phyloP scores from a whole-genome alignment of 164 flowering plant species.

The Piper betle region DNA sequence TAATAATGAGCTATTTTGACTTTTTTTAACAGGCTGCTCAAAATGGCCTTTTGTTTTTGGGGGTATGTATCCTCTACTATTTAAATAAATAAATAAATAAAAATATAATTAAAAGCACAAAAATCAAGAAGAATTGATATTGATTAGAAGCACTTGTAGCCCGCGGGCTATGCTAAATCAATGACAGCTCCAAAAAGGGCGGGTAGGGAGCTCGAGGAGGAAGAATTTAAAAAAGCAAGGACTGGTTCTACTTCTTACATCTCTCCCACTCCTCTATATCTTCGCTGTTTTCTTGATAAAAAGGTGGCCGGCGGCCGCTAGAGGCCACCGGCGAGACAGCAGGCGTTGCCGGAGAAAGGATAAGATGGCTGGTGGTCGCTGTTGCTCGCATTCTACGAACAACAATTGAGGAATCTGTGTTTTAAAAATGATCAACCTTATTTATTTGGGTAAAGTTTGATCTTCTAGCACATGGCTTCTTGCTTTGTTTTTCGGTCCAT shows the following conservation, averaged over 20 bases:
- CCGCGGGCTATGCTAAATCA: background rate
- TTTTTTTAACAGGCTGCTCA: no score
- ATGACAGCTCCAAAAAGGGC: background rate
- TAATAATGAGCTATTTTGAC: no score
- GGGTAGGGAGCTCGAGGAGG: slow-evolving; percentile 1
- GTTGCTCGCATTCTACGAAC: background rate
- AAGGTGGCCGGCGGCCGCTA: background rate
- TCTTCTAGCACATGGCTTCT: slow-evolving; percentile 50
- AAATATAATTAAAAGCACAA: no score
- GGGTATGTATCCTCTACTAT: no score
- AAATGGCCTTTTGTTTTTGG: no score
- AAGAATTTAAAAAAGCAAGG: background rate
- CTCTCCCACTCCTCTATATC: background rate
- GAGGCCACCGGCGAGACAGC: background rate
- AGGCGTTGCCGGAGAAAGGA: background rate
- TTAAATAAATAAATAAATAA: no score
- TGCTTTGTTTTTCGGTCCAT: slow-evolving; percentile 11
- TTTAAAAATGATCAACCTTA: background rate
- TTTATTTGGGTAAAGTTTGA: slow-evolving; percentile 26
- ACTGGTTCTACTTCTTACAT: background rate
- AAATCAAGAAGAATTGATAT: no score
- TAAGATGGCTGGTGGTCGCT: background rate
- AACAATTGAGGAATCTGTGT: background rate
- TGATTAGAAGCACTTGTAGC: no score
- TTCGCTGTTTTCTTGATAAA: background rate